Evolutionary conservation across 768 basidiomycete species (phyloP).

Genomic region (Artomyces pyxidatus): DNA sequence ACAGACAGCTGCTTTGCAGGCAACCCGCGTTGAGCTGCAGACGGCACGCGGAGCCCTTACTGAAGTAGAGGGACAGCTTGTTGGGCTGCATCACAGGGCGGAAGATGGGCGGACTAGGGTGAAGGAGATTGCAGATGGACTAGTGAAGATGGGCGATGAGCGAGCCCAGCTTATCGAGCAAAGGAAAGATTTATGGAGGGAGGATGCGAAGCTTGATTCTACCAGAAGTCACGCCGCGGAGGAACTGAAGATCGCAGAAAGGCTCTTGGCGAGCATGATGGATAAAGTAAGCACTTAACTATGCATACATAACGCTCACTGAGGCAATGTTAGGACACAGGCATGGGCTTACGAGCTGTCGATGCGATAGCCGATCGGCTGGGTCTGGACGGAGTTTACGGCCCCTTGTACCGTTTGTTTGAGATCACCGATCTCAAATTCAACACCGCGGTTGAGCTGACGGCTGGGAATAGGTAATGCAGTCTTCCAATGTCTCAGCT

Average conservation of each 20-base stretch:
- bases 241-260: slow-evolving; percentile 75
- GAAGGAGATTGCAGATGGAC: slow-evolving; percentile 53
- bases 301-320: neutral
- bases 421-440: slow-evolving; percentile 83
- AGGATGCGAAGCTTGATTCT: slow-evolving; percentile 83
- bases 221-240: slow-evolving; percentile 69
- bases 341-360: slow-evolving; percentile 78
- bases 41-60: slow-evolving; percentile 38
- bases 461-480: slow-evolving; percentile 85
- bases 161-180: slow-evolving; percentile 65
- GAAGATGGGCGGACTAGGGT: slow-evolving; percentile 56
- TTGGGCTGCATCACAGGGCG: slow-evolving; percentile 46
- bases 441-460: slow-evolving; percentile 89
- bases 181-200: slow-evolving; percentile 91
- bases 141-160: slow-evolving; percentile 54
- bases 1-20: slow-evolving; percentile 49
- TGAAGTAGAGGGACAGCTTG: slow-evolving; percentile 53
- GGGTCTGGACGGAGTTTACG: slow-evolving; percentile 78
- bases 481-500: neutral
- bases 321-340: slow-evolving; percentile 65
- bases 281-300: slow-evolving; percentile 63
- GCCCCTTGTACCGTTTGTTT: slow-evolving; percentile 90
- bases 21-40: slow-evolving; percentile 42
- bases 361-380: slow-evolving; percentile 75
- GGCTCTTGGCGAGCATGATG: slow-evolving; percentile 83